A percentile compares a stretch with the other conserved stretches of the same genome.
phyloP scores from a whole-genome alignment of 305 asterid species.

The Fraxinus sp. region DNA sequence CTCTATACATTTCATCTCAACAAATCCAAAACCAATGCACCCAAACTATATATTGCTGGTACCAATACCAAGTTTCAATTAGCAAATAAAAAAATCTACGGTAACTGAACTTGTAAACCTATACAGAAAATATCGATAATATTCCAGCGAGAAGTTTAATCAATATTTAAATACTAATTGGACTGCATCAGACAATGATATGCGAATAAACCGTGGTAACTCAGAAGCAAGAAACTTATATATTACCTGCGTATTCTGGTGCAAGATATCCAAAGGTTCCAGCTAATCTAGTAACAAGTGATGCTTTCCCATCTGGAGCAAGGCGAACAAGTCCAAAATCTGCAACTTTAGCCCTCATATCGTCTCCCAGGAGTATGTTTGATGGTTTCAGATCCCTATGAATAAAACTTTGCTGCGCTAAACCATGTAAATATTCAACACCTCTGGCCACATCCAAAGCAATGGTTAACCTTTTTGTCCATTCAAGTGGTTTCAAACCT shows the following conservation, averaged over 20 bases:
- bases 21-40: neutral
- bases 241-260: conserved; percentile 95
- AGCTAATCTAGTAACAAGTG: conserved; percentile 78
- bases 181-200: neutral
- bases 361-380: conserved; percentile 88
- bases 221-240: neutral
- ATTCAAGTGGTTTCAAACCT: conserved; percentile 76
- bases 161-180: neutral
- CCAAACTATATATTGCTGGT: neutral
- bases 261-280: conserved; percentile 99
- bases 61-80: neutral
- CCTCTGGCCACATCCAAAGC: conserved; percentile 97
- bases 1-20: neutral
- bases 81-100: neutral
- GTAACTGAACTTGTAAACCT: neutral
- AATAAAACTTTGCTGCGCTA: conserved; percentile 93
- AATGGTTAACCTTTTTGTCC: conserved; percentile 78
- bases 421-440: conserved; percentile 82
- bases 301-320: conserved; percentile 88
- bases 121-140: neutral
- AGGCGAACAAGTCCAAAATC: conserved; percentile 96
- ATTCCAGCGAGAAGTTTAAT: neutral
- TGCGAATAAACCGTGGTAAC: neutral
- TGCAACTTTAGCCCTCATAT: conserved; percentile 92
- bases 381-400: conserved; percentile 96